Evolutionary conservation across 2,329 filamentous ascomycete genomes (phyloP).

Genomic region (Hortaea sp.): DNA sequence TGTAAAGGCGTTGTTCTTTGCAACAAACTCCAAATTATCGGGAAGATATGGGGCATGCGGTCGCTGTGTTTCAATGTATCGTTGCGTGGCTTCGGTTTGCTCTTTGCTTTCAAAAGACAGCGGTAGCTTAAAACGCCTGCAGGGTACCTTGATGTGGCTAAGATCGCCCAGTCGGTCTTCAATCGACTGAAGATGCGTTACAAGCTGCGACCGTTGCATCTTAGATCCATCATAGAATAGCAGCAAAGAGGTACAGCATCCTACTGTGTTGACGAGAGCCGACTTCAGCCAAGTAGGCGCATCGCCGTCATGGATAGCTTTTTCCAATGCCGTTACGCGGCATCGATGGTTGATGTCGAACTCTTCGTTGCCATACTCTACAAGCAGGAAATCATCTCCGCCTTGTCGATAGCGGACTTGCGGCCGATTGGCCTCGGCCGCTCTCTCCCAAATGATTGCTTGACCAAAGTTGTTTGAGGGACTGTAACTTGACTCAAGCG

Average conservation of each 20-base stretch:
- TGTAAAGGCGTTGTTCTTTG: conserved; percentile 45
- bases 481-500: conserved; percentile 18
- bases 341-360: conserved; percentile 50
- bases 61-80: conserved; percentile 53
- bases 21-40: conserved; percentile 50
- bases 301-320: conserved; percentile 33
- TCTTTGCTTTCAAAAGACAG: conserved; percentile 34
- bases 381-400: conserved; percentile 42
- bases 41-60: conserved; percentile 53
- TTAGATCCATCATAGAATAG: conserved; percentile 32
- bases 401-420: conserved; percentile 27
- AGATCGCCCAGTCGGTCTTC: conserved; percentile 35
- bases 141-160: conserved; percentile 31
- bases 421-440: conserved; percentile 17
- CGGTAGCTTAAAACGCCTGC: conserved; percentile 33
- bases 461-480: conserved; percentile 17
- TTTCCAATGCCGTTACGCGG: conserved; percentile 44
- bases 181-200: conserved; percentile 29
- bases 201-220: conserved; percentile 26
- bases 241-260: conserved; percentile 38
- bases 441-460: conserved; percentile 22
- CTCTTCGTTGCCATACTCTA: conserved; percentile 48
- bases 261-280: conserved; percentile 42
- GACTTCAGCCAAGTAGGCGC: conserved; percentile 28
- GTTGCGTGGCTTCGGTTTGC: conserved; percentile 43